Base-by-base conservation (phyloP, 106 monocot species). In the Alisma plantagoaquatica region DNA sequence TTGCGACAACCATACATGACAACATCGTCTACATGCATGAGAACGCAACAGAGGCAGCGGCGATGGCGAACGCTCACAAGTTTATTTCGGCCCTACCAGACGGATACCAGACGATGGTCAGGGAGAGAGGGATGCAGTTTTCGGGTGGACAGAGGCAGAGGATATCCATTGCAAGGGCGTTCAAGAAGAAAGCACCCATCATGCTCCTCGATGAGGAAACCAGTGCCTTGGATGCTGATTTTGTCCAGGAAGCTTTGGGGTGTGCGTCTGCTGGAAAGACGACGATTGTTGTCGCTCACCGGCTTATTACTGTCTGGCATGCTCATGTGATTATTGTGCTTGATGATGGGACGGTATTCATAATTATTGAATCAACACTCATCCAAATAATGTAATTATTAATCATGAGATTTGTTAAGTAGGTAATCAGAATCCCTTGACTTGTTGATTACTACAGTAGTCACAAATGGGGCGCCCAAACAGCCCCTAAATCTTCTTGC, bases 261-360 rank as follows among this genome's bases (percentile, higher is more conserved):
- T 26, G 64, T 38, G 29, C 53, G 7, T 41, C 71, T 12, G 29
- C 53, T 1, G 77, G 71, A 10, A 46, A 77, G 53, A 91, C 90
- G 21, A 77, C 72, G 8, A 67, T 91, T 35, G 65, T 84, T 57
- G 84, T 84, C 38, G 90, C 90, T 10, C 90, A 91, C 59, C 66
- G 84, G 42, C 62, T 91, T 2, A 80, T 72, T 10, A 72, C 84
- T 23, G 72, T 84, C 26, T 50, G 90, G 28, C 70, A 68, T n/a
- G 90, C 90, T 1, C 74, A 84, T 33, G 47, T 60, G 0, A 80
- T 91, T 16, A 80, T 84, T 6, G 90, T 91, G 16, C 62, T 91
- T 10, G 90, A 91, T 8, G 90, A 91, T 31, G 90, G 90, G 61
- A 84, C 76, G 75, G 84, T 91, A n/a, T n/a, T n/a, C n/a, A n/a